These are phyloP conservation scores for Xylariaceae sp. DNA, from an alignment of 2,329 filamentous ascomycete genomes.

Conservation along the genomic window DNA sequence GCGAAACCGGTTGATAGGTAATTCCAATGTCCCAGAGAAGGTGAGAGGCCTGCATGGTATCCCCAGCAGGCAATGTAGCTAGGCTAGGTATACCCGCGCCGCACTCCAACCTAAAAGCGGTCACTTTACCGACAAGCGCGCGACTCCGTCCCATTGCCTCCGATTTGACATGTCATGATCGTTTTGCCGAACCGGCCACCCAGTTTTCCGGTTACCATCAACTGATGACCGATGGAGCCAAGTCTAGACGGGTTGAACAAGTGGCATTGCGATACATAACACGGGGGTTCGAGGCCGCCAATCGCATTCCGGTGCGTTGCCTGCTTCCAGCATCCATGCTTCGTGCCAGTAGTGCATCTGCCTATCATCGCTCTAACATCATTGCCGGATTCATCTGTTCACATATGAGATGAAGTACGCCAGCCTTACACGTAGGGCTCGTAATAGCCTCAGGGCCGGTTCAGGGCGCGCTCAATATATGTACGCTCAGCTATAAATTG, in stretches of 20 bases:
- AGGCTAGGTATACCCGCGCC: background rate
- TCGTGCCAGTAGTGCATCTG: background rate
- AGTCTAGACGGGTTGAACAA: background rate
- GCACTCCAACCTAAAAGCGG: background rate
- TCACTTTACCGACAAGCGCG: background rate
- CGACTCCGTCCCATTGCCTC: background rate
- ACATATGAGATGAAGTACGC: background rate
- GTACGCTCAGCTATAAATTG: no score
- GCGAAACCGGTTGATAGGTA: no score
- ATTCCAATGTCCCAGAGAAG: no score
- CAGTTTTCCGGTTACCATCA: background rate
- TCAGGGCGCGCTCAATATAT: background rate
- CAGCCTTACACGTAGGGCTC: slow-evolving; percentile 2
- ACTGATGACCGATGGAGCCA: background rate
- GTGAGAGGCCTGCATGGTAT: background rate
- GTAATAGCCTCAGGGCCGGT: background rate
- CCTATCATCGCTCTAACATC: background rate
- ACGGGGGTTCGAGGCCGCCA: background rate
- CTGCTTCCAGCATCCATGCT: background rate
- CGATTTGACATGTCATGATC: background rate
- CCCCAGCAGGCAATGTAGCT: no score
- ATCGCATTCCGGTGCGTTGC: background rate
- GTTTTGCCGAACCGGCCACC: background rate
- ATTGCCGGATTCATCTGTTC: background rate
- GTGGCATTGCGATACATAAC: background rate